Percentiles rank a stretch among this genome's conserved stretches.
Conservation (phyloP, 2,329 filamentous ascomycete species). For the Sporothrix curviconia region DNA sequence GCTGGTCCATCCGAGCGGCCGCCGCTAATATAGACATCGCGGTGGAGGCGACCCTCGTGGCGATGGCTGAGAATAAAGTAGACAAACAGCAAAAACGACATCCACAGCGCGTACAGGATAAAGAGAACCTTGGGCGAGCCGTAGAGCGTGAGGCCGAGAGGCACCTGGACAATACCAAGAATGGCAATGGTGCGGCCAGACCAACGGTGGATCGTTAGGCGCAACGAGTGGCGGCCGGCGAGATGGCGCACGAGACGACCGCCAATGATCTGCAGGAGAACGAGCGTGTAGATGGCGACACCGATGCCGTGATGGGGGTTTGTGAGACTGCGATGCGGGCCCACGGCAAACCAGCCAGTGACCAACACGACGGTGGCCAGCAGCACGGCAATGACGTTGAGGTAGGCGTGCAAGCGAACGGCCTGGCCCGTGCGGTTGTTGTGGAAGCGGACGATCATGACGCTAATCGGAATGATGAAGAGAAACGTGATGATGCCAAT, state of each 20-base stretch:
- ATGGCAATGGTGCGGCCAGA: constrained; percentile 70
- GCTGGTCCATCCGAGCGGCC: constrained; percentile 47
- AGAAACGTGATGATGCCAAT: constrained; percentile 69
- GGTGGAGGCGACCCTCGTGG: constrained; percentile 44
- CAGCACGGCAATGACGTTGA: constrained; percentile 63
- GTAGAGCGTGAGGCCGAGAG: constrained; percentile 83
- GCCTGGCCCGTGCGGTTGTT: constrained; percentile 54
- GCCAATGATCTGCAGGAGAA: constrained; percentile 64
- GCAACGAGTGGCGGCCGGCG: constrained; percentile 41
- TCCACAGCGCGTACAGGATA: constrained; percentile 76
- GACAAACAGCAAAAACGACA: constrained; percentile 60
- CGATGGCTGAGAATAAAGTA: constrained; percentile 79
- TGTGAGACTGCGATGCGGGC: constrained; percentile 61
- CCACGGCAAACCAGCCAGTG: constrained; percentile 72
- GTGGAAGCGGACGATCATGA: constrained; percentile 68
- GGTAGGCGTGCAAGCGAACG: constrained; percentile 64
- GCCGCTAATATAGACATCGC: constrained; percentile 49
- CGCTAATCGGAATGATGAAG: constrained; percentile 64
- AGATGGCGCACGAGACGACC: constrained; percentile 57
- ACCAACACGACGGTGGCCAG: constrained; percentile 66
- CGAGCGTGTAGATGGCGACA: constrained; percentile 66
- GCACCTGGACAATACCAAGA: constrained; percentile 78
- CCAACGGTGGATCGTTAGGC: constrained; percentile 77
- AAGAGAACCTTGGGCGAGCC: constrained; percentile 82
- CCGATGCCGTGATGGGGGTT: constrained; percentile 85